These are phyloP conservation scores for Tagetes erecta DNA, from an alignment of 129 eudicot genomes.

Conservation along the genomic window DNA sequence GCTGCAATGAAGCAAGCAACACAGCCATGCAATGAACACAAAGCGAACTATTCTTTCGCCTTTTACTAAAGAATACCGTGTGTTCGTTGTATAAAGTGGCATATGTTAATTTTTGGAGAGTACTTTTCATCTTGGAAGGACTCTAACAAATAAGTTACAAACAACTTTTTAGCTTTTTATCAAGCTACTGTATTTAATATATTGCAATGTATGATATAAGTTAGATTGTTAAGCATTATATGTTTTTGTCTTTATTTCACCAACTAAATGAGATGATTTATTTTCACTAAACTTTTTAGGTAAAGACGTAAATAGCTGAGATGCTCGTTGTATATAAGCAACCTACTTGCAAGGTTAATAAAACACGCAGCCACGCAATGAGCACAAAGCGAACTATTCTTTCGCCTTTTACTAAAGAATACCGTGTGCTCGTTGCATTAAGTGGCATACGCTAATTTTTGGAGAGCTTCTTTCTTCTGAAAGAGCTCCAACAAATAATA, in stretches of 20 bases:
- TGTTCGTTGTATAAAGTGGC: conserved; percentile 41
- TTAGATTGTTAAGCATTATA: too few relatives aligned
- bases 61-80: conserved; percentile 97
- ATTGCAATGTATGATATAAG: too few relatives aligned
- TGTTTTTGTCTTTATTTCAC: too few relatives aligned
- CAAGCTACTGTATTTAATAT: too few relatives aligned
- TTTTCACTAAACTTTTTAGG: too few relatives aligned
- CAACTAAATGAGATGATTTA: too few relatives aligned
- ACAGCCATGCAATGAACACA: conserved; percentile 57
- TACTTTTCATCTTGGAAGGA: too few relatives aligned
- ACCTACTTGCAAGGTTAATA: not conserved
- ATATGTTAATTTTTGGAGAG: not conserved
- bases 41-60: conserved; percentile 90
- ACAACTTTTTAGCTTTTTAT: too few relatives aligned
- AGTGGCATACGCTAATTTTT: conserved; percentile 19
- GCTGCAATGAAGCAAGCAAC: not conserved
- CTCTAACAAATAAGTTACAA: too few relatives aligned
- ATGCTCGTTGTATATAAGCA: not conserved
- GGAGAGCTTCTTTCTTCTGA: not conserved
- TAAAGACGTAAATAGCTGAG: too few relatives aligned
- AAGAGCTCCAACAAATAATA: not conserved
- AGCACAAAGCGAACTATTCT: conserved; percentile 74
- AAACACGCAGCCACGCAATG: not conserved
- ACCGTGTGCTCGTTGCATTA: conserved; percentile 51
- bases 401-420: conserved; percentile 96